phyloP scores from a whole-genome alignment of 495 filamentous ascomycete species.

The Hypoxylon intermedium region DNA sequence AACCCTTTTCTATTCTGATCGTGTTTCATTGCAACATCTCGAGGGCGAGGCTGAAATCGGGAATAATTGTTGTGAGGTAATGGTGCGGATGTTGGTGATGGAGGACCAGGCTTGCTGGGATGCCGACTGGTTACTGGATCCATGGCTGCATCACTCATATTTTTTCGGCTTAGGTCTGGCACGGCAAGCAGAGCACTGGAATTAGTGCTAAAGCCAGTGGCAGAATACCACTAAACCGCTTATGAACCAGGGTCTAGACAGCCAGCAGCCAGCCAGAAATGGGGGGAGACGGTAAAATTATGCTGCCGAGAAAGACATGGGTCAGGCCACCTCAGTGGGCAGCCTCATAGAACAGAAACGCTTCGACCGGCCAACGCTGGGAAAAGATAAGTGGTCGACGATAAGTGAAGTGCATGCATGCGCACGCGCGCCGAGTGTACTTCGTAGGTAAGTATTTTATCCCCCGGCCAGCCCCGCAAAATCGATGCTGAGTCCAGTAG shows the following conservation, averaged over 20 bases:
- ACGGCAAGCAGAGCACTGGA: constrained; percentile 10
- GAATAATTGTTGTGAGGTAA: constrained; percentile 25
- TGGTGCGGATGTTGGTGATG: constrained; percentile 30
- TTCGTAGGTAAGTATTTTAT: constrained; percentile 11
- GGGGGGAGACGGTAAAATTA: constrained; percentile 39
- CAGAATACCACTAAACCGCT: constrained; percentile 21
- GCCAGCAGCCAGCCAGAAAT: constrained; percentile 21
- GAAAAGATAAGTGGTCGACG: constrained; percentile 27
- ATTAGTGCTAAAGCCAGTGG: constrained; percentile 25
- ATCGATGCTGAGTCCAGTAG: neutral
- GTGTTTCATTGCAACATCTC: constrained; percentile 44
- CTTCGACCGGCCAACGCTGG: constrained; percentile 2
- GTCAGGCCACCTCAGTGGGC: constrained; percentile 46
- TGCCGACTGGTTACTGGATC: constrained; percentile 35
- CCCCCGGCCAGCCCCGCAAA: constrained; percentile 33
- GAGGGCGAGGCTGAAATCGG: constrained; percentile 21
- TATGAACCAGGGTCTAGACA: neutral
- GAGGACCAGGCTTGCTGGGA: constrained; percentile 30
- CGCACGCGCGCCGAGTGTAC: neutral
- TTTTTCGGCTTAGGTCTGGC: constrained; percentile 10
- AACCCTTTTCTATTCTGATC: constrained; percentile 33
- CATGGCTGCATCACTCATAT: constrained; percentile 42
- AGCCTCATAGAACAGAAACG: constrained; percentile 34
- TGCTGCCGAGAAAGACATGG: constrained; percentile 39
- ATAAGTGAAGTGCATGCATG: neutral